phyloP scores from a whole-genome alignment of 208 protist species.

The Acanthamoeba castellanii region DNA sequence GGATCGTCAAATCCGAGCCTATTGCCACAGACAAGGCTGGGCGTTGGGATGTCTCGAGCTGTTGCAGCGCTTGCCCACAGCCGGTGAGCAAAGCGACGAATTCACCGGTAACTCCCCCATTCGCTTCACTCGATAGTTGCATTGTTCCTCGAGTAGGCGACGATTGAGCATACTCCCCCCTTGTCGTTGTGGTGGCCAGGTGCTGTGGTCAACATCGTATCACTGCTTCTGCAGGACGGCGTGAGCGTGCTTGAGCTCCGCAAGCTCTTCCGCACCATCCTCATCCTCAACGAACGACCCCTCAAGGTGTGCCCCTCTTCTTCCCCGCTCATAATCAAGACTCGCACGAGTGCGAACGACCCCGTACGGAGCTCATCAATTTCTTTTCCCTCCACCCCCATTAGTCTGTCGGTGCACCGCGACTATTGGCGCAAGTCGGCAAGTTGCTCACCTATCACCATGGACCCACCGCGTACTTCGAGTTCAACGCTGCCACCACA shows the following conservation, averaged over 20 bases:
- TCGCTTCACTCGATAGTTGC: background rate
- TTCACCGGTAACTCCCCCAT: background rate
- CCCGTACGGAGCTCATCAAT: background rate
- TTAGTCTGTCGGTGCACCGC: background rate
- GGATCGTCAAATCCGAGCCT: conserved; percentile 28
- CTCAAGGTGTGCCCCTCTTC: background rate
- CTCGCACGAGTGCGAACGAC: no score
- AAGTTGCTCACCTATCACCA: conserved; percentile 45
- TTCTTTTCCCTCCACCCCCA: background rate
- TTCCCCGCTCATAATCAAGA: background rate
- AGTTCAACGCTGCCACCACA: conserved; percentile 58
- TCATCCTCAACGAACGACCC: conserved; percentile 19
- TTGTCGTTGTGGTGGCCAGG: background rate
- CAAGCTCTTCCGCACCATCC: conserved; percentile 36
- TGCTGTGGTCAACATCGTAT: conserved; percentile 46
- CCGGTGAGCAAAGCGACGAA: background rate
- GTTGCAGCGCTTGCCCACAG: background rate
- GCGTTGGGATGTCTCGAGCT: conserved; percentile 20
- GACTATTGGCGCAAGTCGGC: background rate
- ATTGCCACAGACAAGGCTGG: conserved; percentile 68
- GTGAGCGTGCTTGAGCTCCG: conserved; percentile 58
- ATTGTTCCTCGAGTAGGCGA: background rate
- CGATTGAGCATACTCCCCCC: background rate
- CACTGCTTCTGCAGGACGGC: conserved; percentile 52
- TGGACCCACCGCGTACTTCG: conserved; percentile 31